phyloP scores from a whole-genome alignment of 1,139 yeast species.

The Wickerhamomyces sp. region DNA sequence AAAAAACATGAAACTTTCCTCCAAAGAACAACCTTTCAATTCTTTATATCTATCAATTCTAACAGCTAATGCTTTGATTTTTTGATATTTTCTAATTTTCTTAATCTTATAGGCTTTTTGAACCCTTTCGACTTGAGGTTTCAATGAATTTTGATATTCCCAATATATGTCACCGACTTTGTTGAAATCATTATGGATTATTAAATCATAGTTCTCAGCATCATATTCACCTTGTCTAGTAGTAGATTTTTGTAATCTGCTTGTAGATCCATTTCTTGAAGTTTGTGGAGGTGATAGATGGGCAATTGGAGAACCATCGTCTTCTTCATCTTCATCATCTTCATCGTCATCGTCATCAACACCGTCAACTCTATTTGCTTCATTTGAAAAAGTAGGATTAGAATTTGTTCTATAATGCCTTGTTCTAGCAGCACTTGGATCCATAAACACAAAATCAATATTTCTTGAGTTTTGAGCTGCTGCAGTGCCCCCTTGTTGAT shows the following conservation, averaged over 20 bases:
- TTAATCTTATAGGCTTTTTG: conserved; percentile 25
- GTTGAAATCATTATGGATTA: conserved; percentile 24
- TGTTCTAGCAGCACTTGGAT: conserved; percentile 21
- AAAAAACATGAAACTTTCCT: conserved; percentile 22
- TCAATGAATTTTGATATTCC: conserved; percentile 23
- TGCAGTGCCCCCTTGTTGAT: conserved; percentile 8
- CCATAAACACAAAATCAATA: conserved; percentile 25
- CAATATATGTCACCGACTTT: conserved; percentile 24
- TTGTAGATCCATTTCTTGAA: conserved; percentile 1
- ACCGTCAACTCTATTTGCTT: conserved; percentile 11
- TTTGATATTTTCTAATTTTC: conserved; percentile 25
- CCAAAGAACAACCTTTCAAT: conserved; percentile 20
- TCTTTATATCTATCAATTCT: conserved; percentile 24
- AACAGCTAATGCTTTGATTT: conserved; percentile 25
- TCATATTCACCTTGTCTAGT: conserved; percentile 22
- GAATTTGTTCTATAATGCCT: conserved; percentile 21
- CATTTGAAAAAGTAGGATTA: neutral
- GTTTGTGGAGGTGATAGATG: conserved; percentile 16
- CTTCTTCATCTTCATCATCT: conserved; percentile 9
- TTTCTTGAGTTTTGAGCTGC: conserved; percentile 13
- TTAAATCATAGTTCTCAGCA: conserved; percentile 24
- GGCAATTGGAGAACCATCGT: conserved; percentile 12
- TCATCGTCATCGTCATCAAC: conserved; percentile 16
- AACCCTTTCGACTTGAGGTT: conserved; percentile 26
- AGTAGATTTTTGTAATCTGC: conserved; percentile 20